A percentile compares a stretch with the other conserved stretches of the same genome.
These are phyloP conservation scores for Magnolia kwangsiensis DNA, from an alignment of 164 flowering plant species.

Conservation along the genomic window DNA sequence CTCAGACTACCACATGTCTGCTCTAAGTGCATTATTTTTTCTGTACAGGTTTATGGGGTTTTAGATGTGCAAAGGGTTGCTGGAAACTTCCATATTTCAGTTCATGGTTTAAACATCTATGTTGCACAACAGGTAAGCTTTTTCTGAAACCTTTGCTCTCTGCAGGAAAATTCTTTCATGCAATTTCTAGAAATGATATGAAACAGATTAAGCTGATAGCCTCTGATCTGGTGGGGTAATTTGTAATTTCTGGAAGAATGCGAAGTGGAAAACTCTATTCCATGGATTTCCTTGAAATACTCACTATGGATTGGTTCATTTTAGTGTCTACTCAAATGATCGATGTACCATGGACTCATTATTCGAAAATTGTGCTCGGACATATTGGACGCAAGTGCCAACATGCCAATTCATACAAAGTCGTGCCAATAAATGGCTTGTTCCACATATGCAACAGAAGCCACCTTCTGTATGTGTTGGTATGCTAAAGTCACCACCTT, in stretches of 20 bases:
- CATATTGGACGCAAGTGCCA: no score
- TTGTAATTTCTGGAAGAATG: no score
- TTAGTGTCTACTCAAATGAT: no score
- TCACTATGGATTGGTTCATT: no score
- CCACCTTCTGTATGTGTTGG: no score
- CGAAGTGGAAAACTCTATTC: no score
- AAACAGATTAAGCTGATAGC: neutral
- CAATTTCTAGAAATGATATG: neutral
- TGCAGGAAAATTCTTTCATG: neutral
- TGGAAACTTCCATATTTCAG: slow-evolving; percentile 97
- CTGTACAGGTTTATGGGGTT: slow-evolving; percentile 82
- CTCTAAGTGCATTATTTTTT: neutral
- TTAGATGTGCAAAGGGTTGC: slow-evolving; percentile 99
- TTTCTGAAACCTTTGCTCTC: neutral
- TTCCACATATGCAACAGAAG: neutral
- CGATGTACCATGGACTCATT: no score
- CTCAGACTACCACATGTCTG: neutral
- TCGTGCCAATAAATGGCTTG: neutral
- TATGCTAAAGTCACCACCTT: neutral
- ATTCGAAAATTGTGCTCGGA: no score
- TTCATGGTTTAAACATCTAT: slow-evolving; percentile 90
- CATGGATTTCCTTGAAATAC: no score
- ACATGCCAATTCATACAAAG: no score
- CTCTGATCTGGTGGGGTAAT: neutral
- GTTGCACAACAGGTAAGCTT: slow-evolving; percentile 88